Conservation (phyloP, 352 stramenopile species). For the Pythium aquatile region DNA sequence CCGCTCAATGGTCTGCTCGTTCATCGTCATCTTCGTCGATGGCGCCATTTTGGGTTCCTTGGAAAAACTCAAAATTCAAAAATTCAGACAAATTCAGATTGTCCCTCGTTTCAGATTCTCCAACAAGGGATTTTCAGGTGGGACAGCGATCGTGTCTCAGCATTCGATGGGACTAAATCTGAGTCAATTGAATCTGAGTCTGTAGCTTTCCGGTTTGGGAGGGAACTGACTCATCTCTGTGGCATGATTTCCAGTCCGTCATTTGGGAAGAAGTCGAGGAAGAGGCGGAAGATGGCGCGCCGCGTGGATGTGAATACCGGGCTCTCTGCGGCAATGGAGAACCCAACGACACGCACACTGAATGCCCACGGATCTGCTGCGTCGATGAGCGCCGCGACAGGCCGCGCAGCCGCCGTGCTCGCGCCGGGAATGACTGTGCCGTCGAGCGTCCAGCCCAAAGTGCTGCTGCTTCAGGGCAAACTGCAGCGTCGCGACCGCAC, state of each 20-base stretch:
- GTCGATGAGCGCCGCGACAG: background rate
- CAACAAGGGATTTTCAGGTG: background rate
- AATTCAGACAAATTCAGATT: background rate
- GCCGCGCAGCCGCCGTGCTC: background rate
- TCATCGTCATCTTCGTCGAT: constrained; percentile 20
- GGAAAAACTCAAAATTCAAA: constrained; percentile 13
- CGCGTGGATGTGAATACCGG: constrained; percentile 15
- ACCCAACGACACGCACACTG: background rate
- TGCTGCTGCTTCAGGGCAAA: constrained; percentile 53
- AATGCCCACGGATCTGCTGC: background rate
- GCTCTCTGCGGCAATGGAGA: constrained; percentile 1
- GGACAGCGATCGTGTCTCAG: background rate
- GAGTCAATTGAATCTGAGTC: background rate
- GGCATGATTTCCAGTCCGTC: background rate
- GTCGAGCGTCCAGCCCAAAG: constrained; percentile 13
- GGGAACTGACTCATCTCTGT: background rate
- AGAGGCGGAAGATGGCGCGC: constrained; percentile 6
- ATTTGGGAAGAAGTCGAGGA: background rate
- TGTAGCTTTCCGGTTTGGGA: background rate
- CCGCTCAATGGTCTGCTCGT: constrained; percentile 27
- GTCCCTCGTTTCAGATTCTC: constrained; percentile 2
- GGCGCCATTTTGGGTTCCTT: constrained; percentile 13
- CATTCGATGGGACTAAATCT: background rate
- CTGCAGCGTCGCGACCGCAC: constrained; percentile 75
- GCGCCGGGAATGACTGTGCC: constrained; percentile 4